A percentile compares a stretch with the other conserved stretches of the same genome.
Conservation (phyloP, 805 yeast genomes). For the Pichia manshurica region DNA sequence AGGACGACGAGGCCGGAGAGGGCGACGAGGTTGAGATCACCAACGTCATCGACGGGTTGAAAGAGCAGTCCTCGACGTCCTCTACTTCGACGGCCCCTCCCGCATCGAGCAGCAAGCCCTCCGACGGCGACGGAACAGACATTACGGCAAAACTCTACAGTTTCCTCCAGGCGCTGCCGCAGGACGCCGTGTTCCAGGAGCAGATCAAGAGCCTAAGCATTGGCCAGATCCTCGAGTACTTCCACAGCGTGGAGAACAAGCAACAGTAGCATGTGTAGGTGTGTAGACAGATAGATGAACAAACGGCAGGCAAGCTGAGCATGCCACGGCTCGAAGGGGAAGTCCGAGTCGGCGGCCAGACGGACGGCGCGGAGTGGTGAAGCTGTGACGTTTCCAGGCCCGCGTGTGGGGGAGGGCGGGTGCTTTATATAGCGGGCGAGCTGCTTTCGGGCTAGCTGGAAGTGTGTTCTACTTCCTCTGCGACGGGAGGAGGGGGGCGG, state of each 20-base stretch:
- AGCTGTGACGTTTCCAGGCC: neutral
- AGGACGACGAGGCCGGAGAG: neutral
- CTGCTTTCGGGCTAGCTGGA: too few species aligned
- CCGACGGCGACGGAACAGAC: neutral
- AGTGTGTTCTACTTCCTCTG: too few species aligned
- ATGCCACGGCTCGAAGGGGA: neutral
- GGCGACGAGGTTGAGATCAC: slow-evolving; percentile 2
- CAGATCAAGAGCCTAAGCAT: slow-evolving; percentile 1
- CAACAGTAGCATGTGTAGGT: too few species aligned
- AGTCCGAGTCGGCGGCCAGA: slow-evolving; percentile 5
- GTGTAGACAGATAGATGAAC: too few species aligned
- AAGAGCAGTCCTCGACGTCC: neutral
- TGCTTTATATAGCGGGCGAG: too few species aligned
- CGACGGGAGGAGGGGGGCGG: too few species aligned
- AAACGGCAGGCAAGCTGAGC: too few species aligned
- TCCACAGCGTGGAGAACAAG: neutral
- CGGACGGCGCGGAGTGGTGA: neutral
- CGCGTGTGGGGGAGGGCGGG: neutral
- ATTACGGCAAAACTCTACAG: neutral
- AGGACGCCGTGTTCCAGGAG: neutral
- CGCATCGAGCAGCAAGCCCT: neutral
- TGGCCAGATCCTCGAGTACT: slow-evolving; percentile 2
- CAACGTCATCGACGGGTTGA: slow-evolving; percentile 1
- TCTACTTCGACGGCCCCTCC: too few species aligned
- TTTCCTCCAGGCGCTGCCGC: slow-evolving; percentile 4